Conservation (phyloP, 2,329 filamentous ascomycete genomes). For the Colletotrichum viniferum region DNA sequence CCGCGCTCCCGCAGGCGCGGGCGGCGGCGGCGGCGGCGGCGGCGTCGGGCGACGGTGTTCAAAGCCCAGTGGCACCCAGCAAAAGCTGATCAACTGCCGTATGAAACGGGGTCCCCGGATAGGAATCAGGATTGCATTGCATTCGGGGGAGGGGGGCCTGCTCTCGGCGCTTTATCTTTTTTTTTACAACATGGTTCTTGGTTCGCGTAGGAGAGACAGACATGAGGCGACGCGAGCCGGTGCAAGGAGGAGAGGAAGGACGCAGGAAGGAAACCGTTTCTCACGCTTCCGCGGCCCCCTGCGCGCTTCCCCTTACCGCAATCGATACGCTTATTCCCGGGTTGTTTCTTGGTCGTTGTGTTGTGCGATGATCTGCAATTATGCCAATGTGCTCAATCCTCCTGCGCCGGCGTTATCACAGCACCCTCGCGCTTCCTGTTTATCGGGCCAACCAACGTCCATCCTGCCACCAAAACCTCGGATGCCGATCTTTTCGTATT, state of each 20-base stretch:
- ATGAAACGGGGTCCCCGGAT: not conserved
- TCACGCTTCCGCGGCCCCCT: not conserved
- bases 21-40: not conserved
- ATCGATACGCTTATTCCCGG: not conserved
- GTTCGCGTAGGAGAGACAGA: not conserved
- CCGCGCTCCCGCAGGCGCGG: not conserved
- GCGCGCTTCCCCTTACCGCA: not conserved
- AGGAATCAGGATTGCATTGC: not conserved
- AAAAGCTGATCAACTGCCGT: not conserved
- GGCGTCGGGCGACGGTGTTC: not conserved
- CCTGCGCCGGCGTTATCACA: not conserved
- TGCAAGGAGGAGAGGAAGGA: not conserved
- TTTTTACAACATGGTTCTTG: not conserved
- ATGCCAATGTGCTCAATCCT: not conserved
- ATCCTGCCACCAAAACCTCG: fast-evolving
- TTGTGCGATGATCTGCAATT: not conserved
- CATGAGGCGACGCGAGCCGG: not conserved
- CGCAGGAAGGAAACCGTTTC: not conserved
- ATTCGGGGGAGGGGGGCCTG: not conserved
- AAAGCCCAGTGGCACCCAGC: not conserved
- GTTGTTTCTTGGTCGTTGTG: not conserved
- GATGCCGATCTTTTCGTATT: not conserved
- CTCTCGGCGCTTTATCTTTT: not conserved
- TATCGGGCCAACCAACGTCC: not conserved
- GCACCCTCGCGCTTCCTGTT: not conserved